A percentile compares a stretch with the other conserved stretches of the same genome.
These are phyloP conservation scores for Protomyces pachydermus DNA, from an alignment of 1,139 yeast genomes.

Conservation along the genomic window DNA sequence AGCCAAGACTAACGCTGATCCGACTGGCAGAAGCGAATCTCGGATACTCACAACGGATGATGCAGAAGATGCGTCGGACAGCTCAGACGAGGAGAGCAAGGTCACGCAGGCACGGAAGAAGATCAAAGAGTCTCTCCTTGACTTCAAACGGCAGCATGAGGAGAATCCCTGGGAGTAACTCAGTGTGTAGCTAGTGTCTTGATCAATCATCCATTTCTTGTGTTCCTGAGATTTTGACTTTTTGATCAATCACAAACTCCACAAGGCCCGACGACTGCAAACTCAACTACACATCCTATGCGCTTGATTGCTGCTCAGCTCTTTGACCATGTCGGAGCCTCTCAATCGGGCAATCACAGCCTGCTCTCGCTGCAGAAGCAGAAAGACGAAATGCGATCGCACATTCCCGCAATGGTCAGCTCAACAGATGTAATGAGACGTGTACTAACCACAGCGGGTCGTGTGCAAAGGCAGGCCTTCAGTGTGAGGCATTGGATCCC, in stretches of 20 bases:
- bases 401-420: conserved; percentile 69
- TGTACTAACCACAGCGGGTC: conserved; percentile 47
- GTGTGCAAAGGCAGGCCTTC: conserved; percentile 27
- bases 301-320: neutral
- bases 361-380: conserved; percentile 72
- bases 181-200: neutral
- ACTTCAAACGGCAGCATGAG: neutral
- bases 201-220: too few relatives aligned
- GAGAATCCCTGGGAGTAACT: neutral
- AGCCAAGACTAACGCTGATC: neutral
- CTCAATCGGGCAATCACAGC: conserved; percentile 43
- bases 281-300: neutral
- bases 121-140: neutral
- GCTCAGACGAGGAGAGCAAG: neutral
- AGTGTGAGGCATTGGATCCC: conserved; percentile 76
- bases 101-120: neutral
- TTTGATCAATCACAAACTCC: too few relatives aligned
- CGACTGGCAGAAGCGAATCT: neutral
- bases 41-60: neutral
- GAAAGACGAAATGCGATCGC: conserved; percentile 80
- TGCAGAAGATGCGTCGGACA: neutral
- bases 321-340: neutral
- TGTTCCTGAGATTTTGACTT: too few relatives aligned
- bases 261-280: too few relatives aligned
- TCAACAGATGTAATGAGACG: conserved; percentile 51